phyloP scores from a whole-genome alignment of 2,329 filamentous ascomycete species.

The Scedosporium boydii region DNA sequence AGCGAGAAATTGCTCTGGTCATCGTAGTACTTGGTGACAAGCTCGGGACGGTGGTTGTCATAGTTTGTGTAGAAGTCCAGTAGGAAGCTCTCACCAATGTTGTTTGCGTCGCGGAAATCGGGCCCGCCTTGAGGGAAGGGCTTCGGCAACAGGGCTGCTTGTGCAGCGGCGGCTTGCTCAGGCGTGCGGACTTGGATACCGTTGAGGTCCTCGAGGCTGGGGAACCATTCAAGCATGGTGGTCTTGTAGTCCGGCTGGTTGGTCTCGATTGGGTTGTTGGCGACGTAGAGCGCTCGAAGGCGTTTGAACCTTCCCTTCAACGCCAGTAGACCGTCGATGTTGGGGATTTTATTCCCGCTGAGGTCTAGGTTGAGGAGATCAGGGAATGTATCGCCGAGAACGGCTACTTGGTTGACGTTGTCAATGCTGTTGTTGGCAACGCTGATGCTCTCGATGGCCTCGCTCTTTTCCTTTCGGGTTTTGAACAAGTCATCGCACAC shows the following conservation, averaged over 20 bases:
- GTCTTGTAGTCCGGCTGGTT: slow-evolving; percentile 50
- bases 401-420: slow-evolving; percentile 62
- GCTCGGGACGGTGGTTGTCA: slow-evolving; percentile 55
- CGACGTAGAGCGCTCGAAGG: slow-evolving; percentile 72
- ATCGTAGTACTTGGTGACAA: slow-evolving; percentile 66
- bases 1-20: slow-evolving; percentile 65
- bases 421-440: slow-evolving; percentile 72
- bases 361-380: slow-evolving; percentile 83
- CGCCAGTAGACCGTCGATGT: slow-evolving; percentile 55
- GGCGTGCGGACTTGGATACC: slow-evolving; percentile 62
- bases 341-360: slow-evolving; percentile 69
- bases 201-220: slow-evolving; percentile 69
- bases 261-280: slow-evolving; percentile 63
- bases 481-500: slow-evolving; percentile 74
- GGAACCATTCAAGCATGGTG: slow-evolving; percentile 74
- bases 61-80: slow-evolving; percentile 64
- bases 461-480: slow-evolving; percentile 59
- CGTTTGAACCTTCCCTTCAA: slow-evolving; percentile 75
- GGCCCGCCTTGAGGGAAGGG: slow-evolving; percentile 54
- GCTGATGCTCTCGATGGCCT: slow-evolving; percentile 72
- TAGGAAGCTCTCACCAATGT: slow-evolving; percentile 68
- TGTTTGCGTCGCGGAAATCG: slow-evolving; percentile 64
- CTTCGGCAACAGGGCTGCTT: slow-evolving; percentile 39
- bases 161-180: slow-evolving; percentile 53
- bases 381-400: slow-evolving; percentile 70